Evolutionary conservation across 176 grass and related monocot species (phyloP).

Genomic region (Stipa capillata): DNA sequence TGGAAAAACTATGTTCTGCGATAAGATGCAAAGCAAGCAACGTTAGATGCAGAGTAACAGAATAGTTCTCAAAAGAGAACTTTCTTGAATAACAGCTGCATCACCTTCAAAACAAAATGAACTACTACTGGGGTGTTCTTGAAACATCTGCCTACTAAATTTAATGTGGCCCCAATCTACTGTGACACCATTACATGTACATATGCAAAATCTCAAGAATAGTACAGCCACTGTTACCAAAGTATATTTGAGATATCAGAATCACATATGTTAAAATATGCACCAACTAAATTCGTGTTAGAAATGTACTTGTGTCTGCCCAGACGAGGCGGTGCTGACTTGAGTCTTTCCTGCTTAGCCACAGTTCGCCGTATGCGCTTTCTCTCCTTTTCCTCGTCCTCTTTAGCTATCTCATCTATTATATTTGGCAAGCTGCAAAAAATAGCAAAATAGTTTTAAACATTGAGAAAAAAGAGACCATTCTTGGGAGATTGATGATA

Average conservation of each 20-base stretch:
- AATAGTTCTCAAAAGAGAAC: background rate
- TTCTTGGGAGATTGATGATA: background rate
- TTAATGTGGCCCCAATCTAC: background rate
- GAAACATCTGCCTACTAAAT: background rate
- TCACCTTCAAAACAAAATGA: background rate
- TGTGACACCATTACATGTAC: background rate
- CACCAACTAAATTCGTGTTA: background rate
- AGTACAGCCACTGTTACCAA: background rate
- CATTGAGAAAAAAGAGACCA: background rate
- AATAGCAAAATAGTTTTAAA: background rate
- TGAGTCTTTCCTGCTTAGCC: conserved; percentile 61
- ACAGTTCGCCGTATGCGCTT: conserved; percentile 46
- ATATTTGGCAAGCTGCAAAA: conserved; percentile 71
- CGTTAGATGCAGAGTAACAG: background rate
- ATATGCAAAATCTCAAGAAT: background rate
- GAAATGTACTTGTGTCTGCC: conserved; percentile 79
- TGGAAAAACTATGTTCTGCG: background rate
- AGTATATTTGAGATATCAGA: background rate
- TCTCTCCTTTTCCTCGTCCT: conserved; percentile 81
- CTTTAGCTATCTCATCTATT: conserved; percentile 82
- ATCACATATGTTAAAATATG: too few species aligned
- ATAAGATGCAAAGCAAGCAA: background rate
- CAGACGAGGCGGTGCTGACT: conserved; percentile 77
- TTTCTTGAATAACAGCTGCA: background rate
- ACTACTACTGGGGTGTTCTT: background rate